Percentiles rank a stretch among this genome's conserved stretches.
phyloP scores from a whole-genome alignment of 1,284 basidiomycete species.

The Coniferiporia weirii region DNA sequence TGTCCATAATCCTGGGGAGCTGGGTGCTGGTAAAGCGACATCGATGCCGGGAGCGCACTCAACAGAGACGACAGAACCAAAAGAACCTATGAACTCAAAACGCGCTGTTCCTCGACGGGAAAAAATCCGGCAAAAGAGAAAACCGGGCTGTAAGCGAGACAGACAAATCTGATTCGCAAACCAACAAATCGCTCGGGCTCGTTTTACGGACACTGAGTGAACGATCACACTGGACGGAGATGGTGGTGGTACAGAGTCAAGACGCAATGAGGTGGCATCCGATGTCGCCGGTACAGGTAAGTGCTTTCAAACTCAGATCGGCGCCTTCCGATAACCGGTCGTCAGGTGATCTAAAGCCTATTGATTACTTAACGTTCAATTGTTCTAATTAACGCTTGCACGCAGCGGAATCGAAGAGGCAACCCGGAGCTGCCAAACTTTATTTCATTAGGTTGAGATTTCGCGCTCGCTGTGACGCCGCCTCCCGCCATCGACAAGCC shows the following conservation, averaged over 20 bases:
- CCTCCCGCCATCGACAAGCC: slow-evolving; percentile 3
- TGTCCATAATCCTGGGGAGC: slow-evolving; percentile 8
- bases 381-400: background rate
- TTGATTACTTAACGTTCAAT: background rate
- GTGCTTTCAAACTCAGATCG: slow-evolving; percentile 9
- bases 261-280: slow-evolving; percentile 12
- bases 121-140: background rate
- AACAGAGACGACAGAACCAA: background rate
- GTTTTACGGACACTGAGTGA: slow-evolving; percentile 17
- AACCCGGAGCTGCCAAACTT: background rate
- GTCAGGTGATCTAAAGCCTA: background rate
- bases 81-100: background rate
- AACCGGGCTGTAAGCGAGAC: slow-evolving; percentile 7
- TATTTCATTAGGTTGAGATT: background rate
- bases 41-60: slow-evolving; percentile 6
- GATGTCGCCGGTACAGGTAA: background rate
- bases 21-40: slow-evolving; percentile 17
- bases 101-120: background rate
- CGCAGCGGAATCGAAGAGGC: background rate
- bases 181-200: slow-evolving; percentile 3
- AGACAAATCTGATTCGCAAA: slow-evolving; percentile 7
- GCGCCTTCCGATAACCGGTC: background rate
- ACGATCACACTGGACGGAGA: slow-evolving; percentile 24
- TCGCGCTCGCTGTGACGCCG: background rate
- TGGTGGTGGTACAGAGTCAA: slow-evolving; percentile 41